Conservation (phyloP, 345 rosid genomes). For the Lumnitzera littorea region DNA sequence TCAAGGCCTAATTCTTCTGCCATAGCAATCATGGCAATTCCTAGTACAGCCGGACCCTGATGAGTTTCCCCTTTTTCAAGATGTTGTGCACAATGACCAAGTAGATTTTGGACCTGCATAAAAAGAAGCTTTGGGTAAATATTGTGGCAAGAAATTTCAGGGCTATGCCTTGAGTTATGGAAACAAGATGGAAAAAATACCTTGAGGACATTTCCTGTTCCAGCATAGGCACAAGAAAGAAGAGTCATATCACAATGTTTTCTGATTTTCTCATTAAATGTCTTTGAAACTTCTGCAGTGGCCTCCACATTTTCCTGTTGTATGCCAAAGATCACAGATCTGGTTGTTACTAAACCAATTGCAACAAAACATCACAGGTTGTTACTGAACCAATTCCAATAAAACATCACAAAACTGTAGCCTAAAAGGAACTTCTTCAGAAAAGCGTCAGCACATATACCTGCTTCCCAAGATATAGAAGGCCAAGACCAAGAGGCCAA, state of each 20-base stretch:
- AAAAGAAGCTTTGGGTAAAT: slow-evolving; percentile 12
- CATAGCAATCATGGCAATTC: slow-evolving; percentile 98
- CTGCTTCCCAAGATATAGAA: slow-evolving; percentile 96
- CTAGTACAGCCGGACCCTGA: slow-evolving; percentile 96
- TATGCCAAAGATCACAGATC: slow-evolving; percentile 1
- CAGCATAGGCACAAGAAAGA: slow-evolving; percentile 96
- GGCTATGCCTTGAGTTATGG: neutral
- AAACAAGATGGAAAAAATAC: slow-evolving; percentile 27
- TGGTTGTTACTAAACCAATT: too few relatives aligned
- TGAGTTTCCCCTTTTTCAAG: slow-evolving; percentile 78
- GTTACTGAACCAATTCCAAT: too few relatives aligned
- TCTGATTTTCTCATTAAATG: slow-evolving; percentile 84
- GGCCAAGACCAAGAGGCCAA: slow-evolving; percentile 92
- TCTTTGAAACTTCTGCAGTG: slow-evolving; percentile 91
- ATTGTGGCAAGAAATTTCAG: neutral
- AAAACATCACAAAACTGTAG: too few relatives aligned
- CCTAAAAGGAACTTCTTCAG: too few relatives aligned
- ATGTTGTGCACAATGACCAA: slow-evolving; percentile 83
- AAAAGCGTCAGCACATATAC: slow-evolving; percentile 21
- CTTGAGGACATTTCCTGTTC: slow-evolving; percentile 97
- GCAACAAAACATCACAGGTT: too few relatives aligned
- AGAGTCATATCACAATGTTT: slow-evolving; percentile 87
- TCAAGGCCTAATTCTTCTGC: slow-evolving; percentile 97
- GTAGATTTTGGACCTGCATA: slow-evolving; percentile 79
- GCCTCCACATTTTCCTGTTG: slow-evolving; percentile 88